A percentile compares a stretch with the other conserved stretches of the same genome.
Evolutionary conservation across 805 yeast species (phyloP).

Genomic region (Barnettozyma pratensis): DNA sequence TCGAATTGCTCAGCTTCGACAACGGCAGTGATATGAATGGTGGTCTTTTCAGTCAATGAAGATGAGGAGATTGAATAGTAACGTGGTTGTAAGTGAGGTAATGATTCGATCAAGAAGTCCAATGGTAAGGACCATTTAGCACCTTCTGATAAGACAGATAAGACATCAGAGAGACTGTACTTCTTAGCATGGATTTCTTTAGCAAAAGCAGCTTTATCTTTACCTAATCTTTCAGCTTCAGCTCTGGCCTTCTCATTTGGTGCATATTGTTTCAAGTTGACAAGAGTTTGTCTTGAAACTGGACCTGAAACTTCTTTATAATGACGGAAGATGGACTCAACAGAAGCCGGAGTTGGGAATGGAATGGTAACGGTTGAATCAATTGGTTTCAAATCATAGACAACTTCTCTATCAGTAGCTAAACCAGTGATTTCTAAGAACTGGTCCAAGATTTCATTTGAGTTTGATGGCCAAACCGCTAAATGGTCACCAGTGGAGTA

Average conservation of each 20-base stretch:
- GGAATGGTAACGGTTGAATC: constrained; percentile 65
- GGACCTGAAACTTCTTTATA: constrained; percentile 91
- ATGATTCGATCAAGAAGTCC: constrained; percentile 73
- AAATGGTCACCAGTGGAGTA: constrained; percentile 95
- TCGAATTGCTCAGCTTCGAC: constrained; percentile 50
- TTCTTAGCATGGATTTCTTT: constrained; percentile 53
- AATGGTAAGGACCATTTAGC: constrained; percentile 81
- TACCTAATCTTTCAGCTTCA: constrained; percentile 43
- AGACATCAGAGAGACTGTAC: constrained; percentile 71
- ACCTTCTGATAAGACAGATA: constrained; percentile 57
- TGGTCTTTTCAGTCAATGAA: constrained; percentile 66
- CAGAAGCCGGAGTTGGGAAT: constrained; percentile 81
- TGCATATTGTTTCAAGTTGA: constrained; percentile 73
- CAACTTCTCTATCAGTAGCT: constrained; percentile 42
- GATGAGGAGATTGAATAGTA: constrained; percentile 95
- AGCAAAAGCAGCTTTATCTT: constrained; percentile 67
- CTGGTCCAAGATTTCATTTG: constrained; percentile 64
- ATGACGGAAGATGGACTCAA: constrained; percentile 79
- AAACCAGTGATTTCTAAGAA: constrained; percentile 65
- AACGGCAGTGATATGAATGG: constrained; percentile 83
- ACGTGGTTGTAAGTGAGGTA: constrained; percentile 85
- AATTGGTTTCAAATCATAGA: constrained; percentile 59
- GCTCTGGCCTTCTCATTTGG: constrained; percentile 54
- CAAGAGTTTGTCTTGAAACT: constrained; percentile 81
- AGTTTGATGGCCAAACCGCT: constrained; percentile 91